A percentile compares a stretch with the other conserved stretches of the same genome.
Conservation (phyloP, 2,329 filamentous ascomycete genomes). For the Alternaria novae-zelandiae region DNA sequence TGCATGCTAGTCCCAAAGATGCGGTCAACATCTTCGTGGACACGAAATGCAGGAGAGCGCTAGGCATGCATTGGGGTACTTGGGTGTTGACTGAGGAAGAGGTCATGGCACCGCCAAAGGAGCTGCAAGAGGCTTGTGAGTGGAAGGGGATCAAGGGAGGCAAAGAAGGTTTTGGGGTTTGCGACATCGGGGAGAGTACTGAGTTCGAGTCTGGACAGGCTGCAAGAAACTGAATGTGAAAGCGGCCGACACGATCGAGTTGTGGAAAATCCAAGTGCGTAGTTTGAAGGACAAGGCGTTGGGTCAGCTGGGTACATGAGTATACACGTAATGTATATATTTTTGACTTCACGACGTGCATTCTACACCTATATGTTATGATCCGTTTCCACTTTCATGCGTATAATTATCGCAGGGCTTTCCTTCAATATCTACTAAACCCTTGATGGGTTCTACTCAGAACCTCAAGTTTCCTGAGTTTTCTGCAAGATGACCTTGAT, state of each 20-base stretch:
- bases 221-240: not conserved
- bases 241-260: not conserved
- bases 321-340: not conserved
- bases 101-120: constrained; percentile 78
- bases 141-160: constrained; percentile 73
- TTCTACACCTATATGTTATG: not conserved
- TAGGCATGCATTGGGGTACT: constrained; percentile 90
- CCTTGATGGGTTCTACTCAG: not conserved
- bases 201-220: constrained; percentile 61
- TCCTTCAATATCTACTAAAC: not conserved
- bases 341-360: not conserved
- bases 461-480: constrained; percentile 50
- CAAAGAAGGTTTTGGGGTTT: constrained; percentile 85
- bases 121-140: constrained; percentile 74
- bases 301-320: not conserved
- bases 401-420: not conserved
- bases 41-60: constrained; percentile 75
- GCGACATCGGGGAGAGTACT: constrained; percentile 79
- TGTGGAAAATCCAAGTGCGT: not conserved
- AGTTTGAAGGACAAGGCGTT: not conserved
- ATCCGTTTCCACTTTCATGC: not conserved
- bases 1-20: constrained; percentile 88
- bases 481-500: constrained; percentile 93
- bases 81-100: constrained; percentile 89
- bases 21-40: constrained; percentile 89